phyloP scores from a whole-genome alignment of 441 rosid species.

The Breynia disticha region DNA sequence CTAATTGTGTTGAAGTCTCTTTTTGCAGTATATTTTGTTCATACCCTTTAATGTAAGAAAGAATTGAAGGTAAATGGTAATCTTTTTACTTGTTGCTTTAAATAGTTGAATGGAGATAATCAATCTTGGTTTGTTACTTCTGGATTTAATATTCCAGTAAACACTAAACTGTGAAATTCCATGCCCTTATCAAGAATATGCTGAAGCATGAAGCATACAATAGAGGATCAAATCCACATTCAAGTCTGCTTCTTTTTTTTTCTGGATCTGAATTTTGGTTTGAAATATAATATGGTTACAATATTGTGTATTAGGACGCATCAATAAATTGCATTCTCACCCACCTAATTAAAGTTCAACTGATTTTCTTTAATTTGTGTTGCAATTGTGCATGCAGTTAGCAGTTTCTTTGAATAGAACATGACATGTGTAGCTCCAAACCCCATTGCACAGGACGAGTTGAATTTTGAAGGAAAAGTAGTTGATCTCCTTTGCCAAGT shows the following conservation, averaged over 20 bases:
- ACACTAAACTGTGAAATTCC: too few relatives aligned
- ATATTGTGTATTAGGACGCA: constrained; percentile 6
- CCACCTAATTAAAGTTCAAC: constrained; percentile 2
- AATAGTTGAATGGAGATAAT: too few relatives aligned
- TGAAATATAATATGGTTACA: background rate
- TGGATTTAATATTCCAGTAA: too few relatives aligned
- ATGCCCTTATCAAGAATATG: too few relatives aligned
- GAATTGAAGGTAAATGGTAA: too few relatives aligned
- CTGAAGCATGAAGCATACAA: too few relatives aligned
- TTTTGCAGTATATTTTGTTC: too few relatives aligned
- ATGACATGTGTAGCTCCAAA: constrained; percentile 9
- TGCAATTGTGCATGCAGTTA: constrained; percentile 18
- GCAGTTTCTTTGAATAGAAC: constrained; percentile 16
- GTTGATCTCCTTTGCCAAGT: background rate
- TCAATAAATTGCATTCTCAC: constrained; percentile 17
- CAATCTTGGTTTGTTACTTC: too few relatives aligned
- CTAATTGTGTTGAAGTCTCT: too few relatives aligned
- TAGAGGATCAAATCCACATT: too few relatives aligned
- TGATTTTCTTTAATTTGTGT: constrained; percentile 8
- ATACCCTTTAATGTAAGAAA: too few relatives aligned
- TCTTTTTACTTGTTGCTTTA: too few relatives aligned
- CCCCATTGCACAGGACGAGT: constrained; percentile 2
- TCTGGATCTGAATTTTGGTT: background rate
- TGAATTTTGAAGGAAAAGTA: background rate
- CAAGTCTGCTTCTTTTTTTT: background rate